These are phyloP conservation scores for Aquilaria sinensis DNA, from an alignment of 345 rosid species.

Conservation along the genomic window DNA sequence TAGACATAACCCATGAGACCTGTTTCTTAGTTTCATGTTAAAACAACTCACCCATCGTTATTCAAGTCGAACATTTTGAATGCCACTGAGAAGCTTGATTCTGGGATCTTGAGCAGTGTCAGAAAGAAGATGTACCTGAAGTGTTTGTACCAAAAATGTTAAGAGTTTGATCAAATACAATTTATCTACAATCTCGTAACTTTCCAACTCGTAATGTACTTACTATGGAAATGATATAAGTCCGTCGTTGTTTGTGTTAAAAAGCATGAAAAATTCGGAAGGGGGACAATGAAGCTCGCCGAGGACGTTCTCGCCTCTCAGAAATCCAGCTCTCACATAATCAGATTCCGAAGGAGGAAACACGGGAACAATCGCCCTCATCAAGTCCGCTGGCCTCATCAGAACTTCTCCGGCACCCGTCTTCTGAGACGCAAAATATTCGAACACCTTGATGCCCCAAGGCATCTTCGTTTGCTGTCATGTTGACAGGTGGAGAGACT, in stretches of 20 bases:
- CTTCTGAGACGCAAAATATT: constrained; percentile 49
- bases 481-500: too few species aligned
- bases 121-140: constrained; percentile 60
- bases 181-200: background rate
- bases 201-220: constrained; percentile 7
- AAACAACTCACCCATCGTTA: constrained; percentile 41
- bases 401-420: constrained; percentile 42
- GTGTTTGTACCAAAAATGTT: background rate
- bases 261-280: constrained; percentile 65
- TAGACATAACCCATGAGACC: too few species aligned
- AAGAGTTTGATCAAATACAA: background rate
- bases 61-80: too few species aligned
- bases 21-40: background rate
- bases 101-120: constrained; percentile 65
- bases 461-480: too few species aligned
- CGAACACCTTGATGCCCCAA: too few species aligned
- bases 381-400: constrained; percentile 60
- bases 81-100: too few species aligned
- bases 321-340: constrained; percentile 46
- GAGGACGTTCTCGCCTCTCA: constrained; percentile 19
- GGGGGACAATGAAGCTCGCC: constrained; percentile 50
- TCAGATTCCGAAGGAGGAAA: constrained; percentile 65
- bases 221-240: constrained; percentile 63
- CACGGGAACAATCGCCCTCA: constrained; percentile 72
- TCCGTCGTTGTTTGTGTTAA: constrained; percentile 57